A percentile compares a stretch with the other conserved stretches of the same genome.
phyloP scores from a whole-genome alignment of 768 basidiomycete genomes.

The Mycena epipterygia region DNA sequence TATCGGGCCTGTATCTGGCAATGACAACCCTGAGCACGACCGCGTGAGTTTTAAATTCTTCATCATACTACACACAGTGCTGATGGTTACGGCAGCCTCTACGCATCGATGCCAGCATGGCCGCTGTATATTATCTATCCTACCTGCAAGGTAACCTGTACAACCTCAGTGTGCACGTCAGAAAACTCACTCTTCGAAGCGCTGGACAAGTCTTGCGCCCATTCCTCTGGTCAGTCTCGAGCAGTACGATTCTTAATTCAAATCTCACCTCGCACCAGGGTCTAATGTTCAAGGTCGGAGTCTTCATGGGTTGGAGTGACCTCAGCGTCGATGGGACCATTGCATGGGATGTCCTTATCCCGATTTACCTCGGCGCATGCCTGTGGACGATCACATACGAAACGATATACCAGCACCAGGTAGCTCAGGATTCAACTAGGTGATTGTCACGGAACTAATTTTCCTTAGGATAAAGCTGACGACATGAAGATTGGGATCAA shows the following conservation, averaged over 20 bases:
- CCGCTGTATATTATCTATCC: constrained; percentile 49
- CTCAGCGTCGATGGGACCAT: constrained; percentile 38
- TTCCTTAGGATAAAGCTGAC: constrained; percentile 73
- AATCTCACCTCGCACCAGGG: constrained; percentile 37
- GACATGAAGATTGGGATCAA: constrained; percentile 68
- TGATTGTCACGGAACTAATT: background rate
- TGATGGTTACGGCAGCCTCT: constrained; percentile 27
- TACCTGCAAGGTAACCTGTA: constrained; percentile 44
- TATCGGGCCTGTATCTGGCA: constrained; percentile 40
- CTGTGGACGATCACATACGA: constrained; percentile 48
- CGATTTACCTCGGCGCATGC: constrained; percentile 42
- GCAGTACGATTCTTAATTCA: no score
- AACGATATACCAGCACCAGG: constrained; percentile 49
- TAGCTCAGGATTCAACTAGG: constrained; percentile 23
- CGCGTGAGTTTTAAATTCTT: constrained; percentile 31
- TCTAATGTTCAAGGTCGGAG: constrained; percentile 46
- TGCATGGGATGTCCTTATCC: constrained; percentile 39
- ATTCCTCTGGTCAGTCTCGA: constrained; percentile 46
- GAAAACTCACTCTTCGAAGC: constrained; percentile 25
- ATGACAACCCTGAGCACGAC: constrained; percentile 33
- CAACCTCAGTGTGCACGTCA: no score
- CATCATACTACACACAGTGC: background rate
- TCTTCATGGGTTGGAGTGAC: constrained; percentile 48
- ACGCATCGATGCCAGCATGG: constrained; percentile 44
- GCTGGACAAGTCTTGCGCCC: constrained; percentile 46